Base-by-base conservation (phyloP, 441 rosid genomes). In the Eutrema salsugineum region DNA sequence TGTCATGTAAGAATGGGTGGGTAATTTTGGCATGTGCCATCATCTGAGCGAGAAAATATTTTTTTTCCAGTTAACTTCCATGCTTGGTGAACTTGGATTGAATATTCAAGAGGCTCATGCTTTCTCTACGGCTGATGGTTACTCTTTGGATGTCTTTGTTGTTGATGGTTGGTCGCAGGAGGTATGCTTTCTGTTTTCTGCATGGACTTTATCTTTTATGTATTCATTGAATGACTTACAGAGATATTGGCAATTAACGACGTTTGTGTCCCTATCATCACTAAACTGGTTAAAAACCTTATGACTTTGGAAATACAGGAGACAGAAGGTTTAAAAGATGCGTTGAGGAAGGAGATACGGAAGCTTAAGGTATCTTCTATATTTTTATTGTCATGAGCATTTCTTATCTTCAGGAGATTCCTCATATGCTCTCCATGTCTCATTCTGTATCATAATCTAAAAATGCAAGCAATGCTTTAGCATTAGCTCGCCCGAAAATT, bases 21-120 rank as follows among this genome's bases (percentile, higher is more conserved):
- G 48, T 19, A 0, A 11, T 33, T 7, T 39, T 35, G n/a, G 6
- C 65, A 12, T 49, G 4, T 33, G 39, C 2, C 27, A 49, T 17
- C 57, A 39, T 40, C 63, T 64, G 53, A 70, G 42, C 24, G 2
- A 16, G 22, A 60, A 36, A 42, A 3, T 5, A n/a, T 51, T 43
- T 36, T 60, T 53, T 78, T 74, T 83, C 22, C 90, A 91, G 99
- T 72, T 91, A 78, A 89, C 97, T 63, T 82, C 94, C 64, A 70
- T 92, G 75, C 93, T 95, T 73, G 96, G 90, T 63, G 99, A 91
- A 77, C 83, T 94, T 83, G 97, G 94, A 39, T 78, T 94, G 78
- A 87, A 88, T 77, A 94, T 94, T 72, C 89, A 89, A 83, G 99
- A 95, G 76, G 98, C 99, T 68, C 99, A 91, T 79, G 99, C 94